A percentile compares a stretch with the other conserved stretches of the same genome.
phyloP scores from a whole-genome alignment of 2,329 filamentous ascomycete species.

The Colletotrichum sp. region DNA sequence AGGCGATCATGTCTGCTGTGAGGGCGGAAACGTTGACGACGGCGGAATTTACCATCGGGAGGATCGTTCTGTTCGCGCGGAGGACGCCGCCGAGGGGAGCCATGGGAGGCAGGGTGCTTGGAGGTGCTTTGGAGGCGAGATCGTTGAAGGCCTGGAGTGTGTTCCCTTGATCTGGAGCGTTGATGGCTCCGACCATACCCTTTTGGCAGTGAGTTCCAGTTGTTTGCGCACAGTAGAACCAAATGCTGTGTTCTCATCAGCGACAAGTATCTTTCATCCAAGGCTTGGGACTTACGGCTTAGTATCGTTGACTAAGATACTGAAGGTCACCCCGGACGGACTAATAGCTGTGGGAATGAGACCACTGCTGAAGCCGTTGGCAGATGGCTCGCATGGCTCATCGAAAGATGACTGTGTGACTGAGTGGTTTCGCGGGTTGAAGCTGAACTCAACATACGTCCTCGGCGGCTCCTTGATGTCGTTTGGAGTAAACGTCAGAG shows the following conservation, averaged over 20 bases:
- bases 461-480: slow-evolving; percentile 36
- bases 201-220: slow-evolving; percentile 37
- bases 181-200: slow-evolving; percentile 55
- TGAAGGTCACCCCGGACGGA: slow-evolving; percentile 36
- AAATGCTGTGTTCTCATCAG: slow-evolving; percentile 18
- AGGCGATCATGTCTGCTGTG: slow-evolving; percentile 4
- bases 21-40: slow-evolving; percentile 31
- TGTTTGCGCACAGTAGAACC: slow-evolving; percentile 43
- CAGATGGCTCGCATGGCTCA: slow-evolving; percentile 43
- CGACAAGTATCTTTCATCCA: neutral
- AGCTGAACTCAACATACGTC: slow-evolving; percentile 38
- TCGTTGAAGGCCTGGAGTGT: slow-evolving; percentile 41
- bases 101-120: slow-evolving; percentile 36
- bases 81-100: slow-evolving; percentile 39
- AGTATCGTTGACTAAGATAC: slow-evolving; percentile 33
- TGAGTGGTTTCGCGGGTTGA: slow-evolving; percentile 41
- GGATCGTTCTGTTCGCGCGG: slow-evolving; percentile 34
- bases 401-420: slow-evolving; percentile 44
- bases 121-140: slow-evolving; percentile 35
- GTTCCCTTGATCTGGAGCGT: slow-evolving; percentile 40
- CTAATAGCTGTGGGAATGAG: slow-evolving; percentile 38
- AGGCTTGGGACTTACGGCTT: slow-evolving; percentile 25
- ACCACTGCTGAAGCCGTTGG: slow-evolving; percentile 41
- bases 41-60: slow-evolving; percentile 30
- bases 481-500: slow-evolving; percentile 36